phyloP scores from a whole-genome alignment of 352 stramenopile species.

The Globisporangium rhizosaccharum region DNA sequence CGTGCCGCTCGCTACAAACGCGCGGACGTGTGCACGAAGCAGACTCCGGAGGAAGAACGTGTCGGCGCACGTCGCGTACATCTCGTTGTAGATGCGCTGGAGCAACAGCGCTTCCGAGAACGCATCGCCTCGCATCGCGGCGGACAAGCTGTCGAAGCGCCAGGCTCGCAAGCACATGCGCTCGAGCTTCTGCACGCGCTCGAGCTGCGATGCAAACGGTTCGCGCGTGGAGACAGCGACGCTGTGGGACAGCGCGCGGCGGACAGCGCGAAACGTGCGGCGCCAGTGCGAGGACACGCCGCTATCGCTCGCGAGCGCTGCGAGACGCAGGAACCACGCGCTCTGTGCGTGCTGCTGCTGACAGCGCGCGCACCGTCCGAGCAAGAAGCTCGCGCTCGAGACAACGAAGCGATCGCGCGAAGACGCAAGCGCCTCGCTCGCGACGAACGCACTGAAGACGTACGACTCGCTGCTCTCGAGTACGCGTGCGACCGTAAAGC shows the following conservation, averaged over 20 bases:
- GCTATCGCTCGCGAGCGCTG: slow-evolving; percentile 2
- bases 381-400: slow-evolving; percentile 26
- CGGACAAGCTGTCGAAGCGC: slow-evolving; percentile 39
- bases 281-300: slow-evolving; percentile 7
- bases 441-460: slow-evolving; percentile 21
- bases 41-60: slow-evolving; percentile 50
- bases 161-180: slow-evolving; percentile 59
- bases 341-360: slow-evolving; percentile 19
- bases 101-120: slow-evolving; percentile 55
- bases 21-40: slow-evolving; percentile 41
- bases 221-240: slow-evolving; percentile 28
- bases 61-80: slow-evolving; percentile 32
- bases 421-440: slow-evolving; percentile 16
- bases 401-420: slow-evolving; percentile 24
- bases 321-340: slow-evolving; percentile 24
- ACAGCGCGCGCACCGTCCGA: slow-evolving; percentile 15
- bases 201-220: slow-evolving; percentile 31
- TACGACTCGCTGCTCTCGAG: slow-evolving; percentile 34
- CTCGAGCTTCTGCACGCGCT: slow-evolving; percentile 51
- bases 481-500: slow-evolving; percentile 29
- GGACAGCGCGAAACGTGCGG: slow-evolving; percentile 29
- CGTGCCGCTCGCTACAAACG: slow-evolving; percentile 22
- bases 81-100: slow-evolving; percentile 44
- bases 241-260: slow-evolving; percentile 28
- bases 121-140: slow-evolving; percentile 26